Evolutionary conservation across 208 protist genomes (phyloP).

Genomic region (Tetramitus jugosus): DNA sequence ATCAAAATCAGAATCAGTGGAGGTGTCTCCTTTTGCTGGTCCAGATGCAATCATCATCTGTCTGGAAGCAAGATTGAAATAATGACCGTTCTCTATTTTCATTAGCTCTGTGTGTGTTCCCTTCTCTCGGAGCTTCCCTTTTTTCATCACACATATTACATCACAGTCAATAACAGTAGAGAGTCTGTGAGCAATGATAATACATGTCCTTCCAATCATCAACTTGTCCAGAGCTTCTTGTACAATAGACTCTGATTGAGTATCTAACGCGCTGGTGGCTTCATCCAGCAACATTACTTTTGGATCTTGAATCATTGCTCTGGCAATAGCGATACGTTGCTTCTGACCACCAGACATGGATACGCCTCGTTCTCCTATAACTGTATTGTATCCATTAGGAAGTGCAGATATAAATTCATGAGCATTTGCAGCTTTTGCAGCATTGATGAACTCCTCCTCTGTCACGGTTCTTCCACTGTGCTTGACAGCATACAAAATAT

Average conservation of each 20-base stretch:
- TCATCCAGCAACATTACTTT: neutral
- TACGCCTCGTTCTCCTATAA: neutral
- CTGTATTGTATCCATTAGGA: neutral
- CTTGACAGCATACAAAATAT: neutral
- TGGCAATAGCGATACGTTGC: no score
- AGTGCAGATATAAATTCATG: constrained; percentile 3
- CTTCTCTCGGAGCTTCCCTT: neutral
- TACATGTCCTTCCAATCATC: neutral
- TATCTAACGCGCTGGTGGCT: no score
- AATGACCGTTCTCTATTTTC: neutral
- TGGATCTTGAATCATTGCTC: neutral
- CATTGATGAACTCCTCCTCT: neutral
- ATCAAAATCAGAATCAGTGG: neutral
- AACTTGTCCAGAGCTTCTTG: neutral
- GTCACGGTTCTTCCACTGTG: no score
- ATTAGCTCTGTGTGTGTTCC: neutral
- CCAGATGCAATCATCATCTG: neutral
- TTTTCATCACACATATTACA: neutral
- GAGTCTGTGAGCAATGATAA: constrained; percentile 1
- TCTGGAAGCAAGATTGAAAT: neutral
- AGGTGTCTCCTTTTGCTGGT: neutral
- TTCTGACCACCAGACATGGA: no score
- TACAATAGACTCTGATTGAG: no score
- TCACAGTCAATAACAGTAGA: neutral
- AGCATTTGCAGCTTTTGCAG: neutral